phyloP scores from a whole-genome alignment of 2,329 filamentous ascomycete genomes.

The Fusarium sp. region DNA sequence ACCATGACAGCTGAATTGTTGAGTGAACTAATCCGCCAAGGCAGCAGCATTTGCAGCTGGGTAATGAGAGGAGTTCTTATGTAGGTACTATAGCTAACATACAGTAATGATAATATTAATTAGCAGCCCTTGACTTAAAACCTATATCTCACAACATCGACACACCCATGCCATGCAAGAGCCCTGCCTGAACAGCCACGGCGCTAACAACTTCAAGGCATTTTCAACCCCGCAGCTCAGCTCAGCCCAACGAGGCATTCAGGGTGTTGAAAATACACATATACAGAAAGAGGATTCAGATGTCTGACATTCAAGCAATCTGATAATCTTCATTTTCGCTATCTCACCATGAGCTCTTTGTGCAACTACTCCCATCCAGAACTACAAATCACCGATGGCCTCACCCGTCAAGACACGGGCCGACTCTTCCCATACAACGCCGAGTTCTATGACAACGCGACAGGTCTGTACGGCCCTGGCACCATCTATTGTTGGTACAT shows the following conservation, averaged over 20 bases:
- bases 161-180: background rate
- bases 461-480: conserved; percentile 8
- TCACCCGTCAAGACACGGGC: background rate
- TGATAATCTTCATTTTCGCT: fast-evolving
- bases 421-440: conserved; percentile 9
- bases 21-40: background rate
- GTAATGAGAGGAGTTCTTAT: background rate
- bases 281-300: background rate
- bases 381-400: background rate
- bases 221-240: background rate
- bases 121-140: background rate
- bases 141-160: background rate
- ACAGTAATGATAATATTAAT: background rate
- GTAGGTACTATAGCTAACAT: background rate
- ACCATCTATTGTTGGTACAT: conserved; percentile 20
- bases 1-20: background rate
- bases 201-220: background rate
- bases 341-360: background rate
- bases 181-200: background rate
- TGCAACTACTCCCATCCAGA: conserved; percentile 21
- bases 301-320: too few relatives aligned
- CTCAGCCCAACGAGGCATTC: background rate
- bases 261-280: background rate
- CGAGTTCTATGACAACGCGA: conserved; percentile 4
- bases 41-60: background rate